Conservation (phyloP, 371 early-diverging fungal genomes). For the Mucor circinelloides region DNA sequence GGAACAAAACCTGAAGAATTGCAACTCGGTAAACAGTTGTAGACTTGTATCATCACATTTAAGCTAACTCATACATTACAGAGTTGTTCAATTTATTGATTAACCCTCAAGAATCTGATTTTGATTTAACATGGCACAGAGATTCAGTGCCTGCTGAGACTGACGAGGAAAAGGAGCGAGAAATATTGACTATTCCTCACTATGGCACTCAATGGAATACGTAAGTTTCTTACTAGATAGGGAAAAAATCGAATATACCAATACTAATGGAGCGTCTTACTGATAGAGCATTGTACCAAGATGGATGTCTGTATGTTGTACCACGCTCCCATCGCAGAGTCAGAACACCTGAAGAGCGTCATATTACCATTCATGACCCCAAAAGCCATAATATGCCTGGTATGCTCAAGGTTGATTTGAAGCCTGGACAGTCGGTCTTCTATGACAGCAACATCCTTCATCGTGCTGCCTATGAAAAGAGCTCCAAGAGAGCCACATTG, state of each 20-base stretch:
- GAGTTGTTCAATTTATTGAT: constrained; percentile 58
- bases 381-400: constrained; percentile 54
- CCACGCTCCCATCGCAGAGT: constrained; percentile 54
- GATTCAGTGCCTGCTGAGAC: constrained; percentile 52
- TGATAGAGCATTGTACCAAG: constrained; percentile 56
- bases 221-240: constrained; percentile 9
- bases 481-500: constrained; percentile 50
- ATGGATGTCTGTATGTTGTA: constrained; percentile 54
- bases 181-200: constrained; percentile 51
- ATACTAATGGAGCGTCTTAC: neutral
- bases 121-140: constrained; percentile 57
- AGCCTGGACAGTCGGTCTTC: constrained; percentile 64
- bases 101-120: constrained; percentile 54
- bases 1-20: constrained; percentile 38
- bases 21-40: constrained; percentile 39
- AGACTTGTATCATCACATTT: neutral
- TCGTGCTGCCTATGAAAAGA: constrained; percentile 50
- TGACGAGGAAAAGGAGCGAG: constrained; percentile 39
- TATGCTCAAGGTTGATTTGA: constrained; percentile 40
- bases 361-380: constrained; percentile 54
- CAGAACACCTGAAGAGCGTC: constrained; percentile 49
- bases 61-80: neutral
- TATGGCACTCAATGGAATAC: constrained; percentile 67
- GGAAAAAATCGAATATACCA: neutral
- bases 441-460: constrained; percentile 63